Conservation (phyloP, 306 rosid species). For the Quercus parvula region DNA sequence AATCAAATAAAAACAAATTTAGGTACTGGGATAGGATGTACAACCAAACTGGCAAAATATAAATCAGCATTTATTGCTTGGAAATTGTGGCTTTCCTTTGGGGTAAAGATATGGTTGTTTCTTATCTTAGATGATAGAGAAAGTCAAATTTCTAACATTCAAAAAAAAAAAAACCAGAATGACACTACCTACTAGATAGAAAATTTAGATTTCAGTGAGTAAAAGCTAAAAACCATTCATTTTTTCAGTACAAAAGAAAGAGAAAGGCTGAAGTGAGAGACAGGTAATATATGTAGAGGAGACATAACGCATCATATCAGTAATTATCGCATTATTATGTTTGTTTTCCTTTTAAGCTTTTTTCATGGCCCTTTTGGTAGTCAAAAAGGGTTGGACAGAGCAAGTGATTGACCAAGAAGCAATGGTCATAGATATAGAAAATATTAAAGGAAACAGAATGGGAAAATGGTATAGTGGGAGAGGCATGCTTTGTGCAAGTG, state of each 20-base stretch:
- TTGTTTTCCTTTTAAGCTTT: not conserved
- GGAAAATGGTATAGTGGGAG: not conserved
- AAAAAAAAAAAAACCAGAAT: not conserved
- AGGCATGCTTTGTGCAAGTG: not conserved
- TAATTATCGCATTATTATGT: conserved; percentile 2
- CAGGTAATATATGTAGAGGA: not conserved
- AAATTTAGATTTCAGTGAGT: not conserved
- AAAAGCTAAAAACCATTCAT: too few species aligned
- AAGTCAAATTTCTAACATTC: not conserved
- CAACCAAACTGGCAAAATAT: not conserved
- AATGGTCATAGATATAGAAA: too few species aligned
- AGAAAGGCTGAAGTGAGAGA: not conserved
- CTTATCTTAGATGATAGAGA: conserved; percentile 8
- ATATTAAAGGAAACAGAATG: not conserved
- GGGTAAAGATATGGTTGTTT: conserved; percentile 15
- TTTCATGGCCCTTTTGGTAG: conserved; percentile 27
- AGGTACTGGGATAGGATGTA: conserved; percentile 2
- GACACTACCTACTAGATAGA: too few species aligned
- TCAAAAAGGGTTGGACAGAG: conserved; percentile 7
- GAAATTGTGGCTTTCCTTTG: conserved; percentile 19
- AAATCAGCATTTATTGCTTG: not conserved
- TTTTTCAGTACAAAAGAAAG: not conserved
- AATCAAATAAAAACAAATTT: not conserved
- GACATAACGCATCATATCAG: not conserved
- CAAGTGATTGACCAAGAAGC: not conserved